Evolutionary conservation across 225 moss, liverwort and hornwort species (phyloP), one percentile per base, ranked within the genome.

Genomic region (Climacium dendroides): DNA sequence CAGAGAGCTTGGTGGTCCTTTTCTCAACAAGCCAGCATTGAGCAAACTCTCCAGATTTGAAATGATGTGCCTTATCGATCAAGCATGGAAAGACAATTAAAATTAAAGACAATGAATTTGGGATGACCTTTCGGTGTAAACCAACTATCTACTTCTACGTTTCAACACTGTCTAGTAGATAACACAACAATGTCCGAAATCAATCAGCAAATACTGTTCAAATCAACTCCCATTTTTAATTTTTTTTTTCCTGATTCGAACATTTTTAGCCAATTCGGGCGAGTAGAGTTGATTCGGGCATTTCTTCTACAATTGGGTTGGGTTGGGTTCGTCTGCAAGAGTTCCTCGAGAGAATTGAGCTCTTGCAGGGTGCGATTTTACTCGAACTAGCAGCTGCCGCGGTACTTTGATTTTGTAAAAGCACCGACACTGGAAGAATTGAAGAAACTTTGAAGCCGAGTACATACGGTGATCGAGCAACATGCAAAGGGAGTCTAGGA

Each of bases 41-140:
- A 74, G 82, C 29, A 32, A 57, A 45, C 81, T 81, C 81, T 88
- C 77, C 73, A 90, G 90, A 92, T 90, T 66, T 67, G 89, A 84
- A 92, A 74, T 92, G 86, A 86, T 86, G 81, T 65, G 81, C 58
- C 90, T 63, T 53, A 77, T 64, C n/a, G n/a, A n/a, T n/a, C 85
- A 65, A 62, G 79, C 73, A 71, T 39, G 55, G 57, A 79, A 67
- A 86, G 90, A 69, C 85, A 61, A n/a, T n/a, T n/a, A n/a, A n/a
- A n/a, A n/a, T n/a, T n/a, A n/a, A 85, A 79, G 78, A 35, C 25
- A 61, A 66, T 41, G 74, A 86, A 74, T 32, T 48, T 15, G 45
- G 15, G 30, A 66, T 80, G 48, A 83, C 89, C 66, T 79, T 89
- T 85, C 23, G 70, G 75, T 54, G 89, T 11, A 57, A 85, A 78